These are phyloP conservation scores for Pseudocercospora musae DNA, from an alignment of 2,329 filamentous ascomycete genomes.

Conservation along the genomic window DNA sequence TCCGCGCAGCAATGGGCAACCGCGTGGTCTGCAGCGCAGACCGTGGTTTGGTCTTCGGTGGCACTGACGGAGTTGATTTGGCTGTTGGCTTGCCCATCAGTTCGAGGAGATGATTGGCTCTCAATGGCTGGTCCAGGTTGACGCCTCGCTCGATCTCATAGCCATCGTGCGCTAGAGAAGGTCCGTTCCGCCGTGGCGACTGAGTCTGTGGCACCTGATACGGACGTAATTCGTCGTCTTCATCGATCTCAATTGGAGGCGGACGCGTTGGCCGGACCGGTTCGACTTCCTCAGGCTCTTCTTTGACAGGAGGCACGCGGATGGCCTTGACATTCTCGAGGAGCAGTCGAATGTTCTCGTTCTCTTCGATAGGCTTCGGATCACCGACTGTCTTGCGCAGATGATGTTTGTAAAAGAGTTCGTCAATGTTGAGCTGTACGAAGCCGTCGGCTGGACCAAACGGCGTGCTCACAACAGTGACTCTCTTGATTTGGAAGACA, in stretches of 20 bases:
- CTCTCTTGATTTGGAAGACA: slow-evolving; percentile 22
- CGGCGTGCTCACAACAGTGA: slow-evolving; percentile 30
- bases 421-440: slow-evolving; percentile 29
- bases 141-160: slow-evolving; percentile 27
- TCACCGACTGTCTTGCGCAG: slow-evolving; percentile 24
- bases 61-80: background rate
- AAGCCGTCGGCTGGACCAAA: slow-evolving; percentile 26
- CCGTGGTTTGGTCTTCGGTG: background rate
- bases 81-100: background rate
- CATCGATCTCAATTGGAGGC: background rate
- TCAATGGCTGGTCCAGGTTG: slow-evolving; percentile 27
- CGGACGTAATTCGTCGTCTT: background rate
- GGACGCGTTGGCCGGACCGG: background rate
- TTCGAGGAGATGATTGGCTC: slow-evolving; percentile 1
- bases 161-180: slow-evolving; percentile 25
- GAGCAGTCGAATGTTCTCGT: slow-evolving; percentile 15
- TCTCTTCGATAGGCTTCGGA: slow-evolving; percentile 21
- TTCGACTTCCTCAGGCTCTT: slow-evolving; percentile 5
- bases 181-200: slow-evolving; percentile 1
- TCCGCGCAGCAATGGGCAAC: background rate
- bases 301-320: slow-evolving; percentile 12
- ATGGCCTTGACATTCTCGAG: slow-evolving; percentile 24
- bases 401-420: slow-evolving; percentile 29
- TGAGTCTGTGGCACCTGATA: background rate
- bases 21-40: background rate